Percentiles rank a stretch among this genome's conserved stretches.
Evolutionary conservation across 495 filamentous ascomycete species (phyloP).

Genomic region (Aspergillus cavernicola): DNA sequence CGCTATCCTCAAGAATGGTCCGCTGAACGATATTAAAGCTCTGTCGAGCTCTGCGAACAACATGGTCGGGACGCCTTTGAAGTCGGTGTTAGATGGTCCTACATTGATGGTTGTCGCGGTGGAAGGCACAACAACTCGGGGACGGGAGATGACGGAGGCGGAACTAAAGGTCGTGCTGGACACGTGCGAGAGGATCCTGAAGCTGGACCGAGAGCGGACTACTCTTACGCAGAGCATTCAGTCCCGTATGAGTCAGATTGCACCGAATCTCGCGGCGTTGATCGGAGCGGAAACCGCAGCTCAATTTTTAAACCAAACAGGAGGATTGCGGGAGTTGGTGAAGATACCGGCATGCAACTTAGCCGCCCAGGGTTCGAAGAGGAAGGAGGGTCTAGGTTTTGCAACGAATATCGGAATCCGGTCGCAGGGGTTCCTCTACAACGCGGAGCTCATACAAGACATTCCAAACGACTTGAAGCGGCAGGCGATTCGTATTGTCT

Average conservation of each 20-base stretch:
- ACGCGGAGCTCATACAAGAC: slow-evolving; percentile 79
- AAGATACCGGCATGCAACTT: slow-evolving; percentile 93
- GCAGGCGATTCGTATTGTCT: slow-evolving; percentile 93
- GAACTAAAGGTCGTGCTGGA: slow-evolving; percentile 72
- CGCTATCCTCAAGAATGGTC: slow-evolving; percentile 87
- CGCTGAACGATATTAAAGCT: slow-evolving; percentile 82
- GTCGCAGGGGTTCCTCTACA: slow-evolving; percentile 90
- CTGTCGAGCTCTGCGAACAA: slow-evolving; percentile 69
- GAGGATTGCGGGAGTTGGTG: slow-evolving; percentile 81
- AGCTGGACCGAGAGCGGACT: slow-evolving; percentile 81
- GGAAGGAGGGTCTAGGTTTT: slow-evolving; percentile 76
- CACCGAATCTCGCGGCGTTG: slow-evolving; percentile 89
- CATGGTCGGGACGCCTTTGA: slow-evolving; percentile 67
- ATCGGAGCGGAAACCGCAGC: slow-evolving; percentile 95
- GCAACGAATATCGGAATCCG: slow-evolving; percentile 91
- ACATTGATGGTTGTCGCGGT: slow-evolving; percentile 95
- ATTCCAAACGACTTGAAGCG: slow-evolving; percentile 84
- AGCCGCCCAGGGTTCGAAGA: slow-evolving; percentile 82
- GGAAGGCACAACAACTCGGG: slow-evolving; percentile 85
- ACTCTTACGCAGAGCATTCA: slow-evolving; percentile 92
- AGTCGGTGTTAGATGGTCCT: slow-evolving; percentile 77
- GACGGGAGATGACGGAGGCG: slow-evolving; percentile 66
- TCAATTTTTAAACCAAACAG: slow-evolving; percentile 89
- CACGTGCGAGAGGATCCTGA: slow-evolving; percentile 83
- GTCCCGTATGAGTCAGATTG: slow-evolving; percentile 94